phyloP scores from a whole-genome alignment of 331 rosid species.

The Erythrophleum ivorense region DNA sequence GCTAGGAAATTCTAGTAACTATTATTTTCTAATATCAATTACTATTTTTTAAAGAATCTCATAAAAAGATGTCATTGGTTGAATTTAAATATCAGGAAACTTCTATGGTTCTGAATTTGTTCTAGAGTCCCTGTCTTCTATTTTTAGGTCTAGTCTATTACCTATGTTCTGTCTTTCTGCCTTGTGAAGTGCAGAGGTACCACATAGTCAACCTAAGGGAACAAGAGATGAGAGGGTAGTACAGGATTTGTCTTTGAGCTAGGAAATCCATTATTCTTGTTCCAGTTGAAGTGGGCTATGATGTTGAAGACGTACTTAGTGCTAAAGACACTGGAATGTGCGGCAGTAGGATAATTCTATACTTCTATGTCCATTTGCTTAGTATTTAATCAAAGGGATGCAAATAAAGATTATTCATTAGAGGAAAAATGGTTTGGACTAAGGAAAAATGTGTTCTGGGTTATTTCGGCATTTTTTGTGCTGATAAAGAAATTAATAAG shows the following conservation, averaged over 20 bases:
- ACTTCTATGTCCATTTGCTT: not conserved
- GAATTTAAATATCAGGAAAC: conserved; percentile 10
- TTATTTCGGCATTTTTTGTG: too few relatives aligned
- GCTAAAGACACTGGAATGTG: not conserved
- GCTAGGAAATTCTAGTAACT: not conserved
- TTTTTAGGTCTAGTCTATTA: not conserved
- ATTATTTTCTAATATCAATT: conserved; percentile 1
- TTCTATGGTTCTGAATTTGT: not conserved
- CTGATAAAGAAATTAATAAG: not conserved
- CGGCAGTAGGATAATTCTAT: not conserved
- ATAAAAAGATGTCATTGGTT: not conserved
- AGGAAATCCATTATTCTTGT: not conserved
- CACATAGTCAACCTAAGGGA: not conserved
- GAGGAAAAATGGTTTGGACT: not conserved
- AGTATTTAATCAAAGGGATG: not conserved
- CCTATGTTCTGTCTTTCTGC: not conserved
- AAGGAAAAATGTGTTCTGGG: not conserved
- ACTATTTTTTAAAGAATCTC: conserved; percentile 14
- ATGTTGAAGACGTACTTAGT: not conserved
- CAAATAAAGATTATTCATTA: not conserved
- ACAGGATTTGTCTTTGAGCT: not conserved
- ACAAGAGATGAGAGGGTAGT: not conserved
- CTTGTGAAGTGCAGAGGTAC: not conserved
- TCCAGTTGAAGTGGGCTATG: not conserved
- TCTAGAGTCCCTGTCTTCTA: not conserved